phyloP scores from a whole-genome alignment of 768 basidiomycete species.

The Russula sp. region DNA sequence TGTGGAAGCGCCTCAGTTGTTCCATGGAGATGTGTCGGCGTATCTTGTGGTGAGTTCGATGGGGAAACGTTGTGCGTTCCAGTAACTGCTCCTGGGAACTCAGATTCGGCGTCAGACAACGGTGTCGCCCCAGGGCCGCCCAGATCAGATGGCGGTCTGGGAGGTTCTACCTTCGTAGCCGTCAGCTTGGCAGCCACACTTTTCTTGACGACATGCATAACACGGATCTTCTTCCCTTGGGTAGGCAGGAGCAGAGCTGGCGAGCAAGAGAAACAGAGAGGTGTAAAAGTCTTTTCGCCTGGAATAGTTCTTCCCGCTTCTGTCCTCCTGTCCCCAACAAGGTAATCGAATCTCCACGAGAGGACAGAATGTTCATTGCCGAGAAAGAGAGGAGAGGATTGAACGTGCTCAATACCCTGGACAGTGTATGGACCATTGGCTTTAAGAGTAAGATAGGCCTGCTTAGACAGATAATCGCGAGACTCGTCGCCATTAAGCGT shows the following conservation, averaged over 20 bases:
- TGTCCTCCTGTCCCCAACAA: constrained; percentile 58
- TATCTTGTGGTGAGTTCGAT: background rate
- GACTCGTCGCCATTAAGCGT: constrained; percentile 64
- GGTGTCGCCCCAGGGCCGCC: background rate
- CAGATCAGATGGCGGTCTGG: constrained; percentile 29
- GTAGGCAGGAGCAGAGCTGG: constrained; percentile 59
- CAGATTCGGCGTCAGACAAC: background rate
- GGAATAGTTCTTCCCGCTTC: constrained; percentile 46
- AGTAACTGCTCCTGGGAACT: background rate
- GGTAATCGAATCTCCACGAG: constrained; percentile 77
- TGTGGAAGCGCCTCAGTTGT: background rate
- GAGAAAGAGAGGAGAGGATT: constrained; percentile 28
- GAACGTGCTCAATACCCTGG: constrained; percentile 55
- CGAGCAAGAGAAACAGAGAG: constrained; percentile 72
- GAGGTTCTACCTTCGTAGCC: constrained; percentile 58
- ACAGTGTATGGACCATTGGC: constrained; percentile 74
- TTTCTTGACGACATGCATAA: constrained; percentile 74
- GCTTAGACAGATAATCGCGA: constrained; percentile 71
- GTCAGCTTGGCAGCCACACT: constrained; percentile 60
- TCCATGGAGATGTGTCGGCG: background rate
- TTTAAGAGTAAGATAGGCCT: constrained; percentile 68
- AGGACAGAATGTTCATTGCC: constrained; percentile 40
- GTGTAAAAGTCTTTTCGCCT: constrained; percentile 72
- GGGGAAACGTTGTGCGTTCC: background rate
- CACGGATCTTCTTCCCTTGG: constrained; percentile 62